These are phyloP conservation scores for Volvox carteri DNA, from an alignment of 163 green algal species.

Conservation along the genomic window DNA sequence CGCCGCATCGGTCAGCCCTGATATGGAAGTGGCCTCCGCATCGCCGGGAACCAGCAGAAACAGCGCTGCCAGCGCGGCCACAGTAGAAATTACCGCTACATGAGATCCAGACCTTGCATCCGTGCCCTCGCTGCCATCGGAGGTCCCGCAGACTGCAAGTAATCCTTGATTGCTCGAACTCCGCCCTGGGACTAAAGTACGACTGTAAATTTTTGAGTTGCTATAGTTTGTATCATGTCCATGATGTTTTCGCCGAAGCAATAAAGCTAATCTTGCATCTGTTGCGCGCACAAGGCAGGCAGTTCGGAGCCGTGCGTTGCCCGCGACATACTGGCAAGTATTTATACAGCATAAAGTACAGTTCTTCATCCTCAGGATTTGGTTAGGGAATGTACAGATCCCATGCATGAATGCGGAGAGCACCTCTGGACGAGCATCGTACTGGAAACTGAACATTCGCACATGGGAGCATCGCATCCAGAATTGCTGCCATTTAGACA, in stretches of 20 bases:
- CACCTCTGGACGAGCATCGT: background rate
- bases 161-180: background rate
- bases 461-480: too few species aligned
- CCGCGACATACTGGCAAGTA: background rate
- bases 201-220: background rate
- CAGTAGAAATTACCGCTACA: background rate
- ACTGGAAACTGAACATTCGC: too few species aligned
- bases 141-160: background rate
- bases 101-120: background rate
- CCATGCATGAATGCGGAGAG: too few species aligned
- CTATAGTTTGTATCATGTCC: background rate
- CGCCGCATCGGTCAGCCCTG: background rate
- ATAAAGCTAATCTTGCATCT: background rate
- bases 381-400: background rate
- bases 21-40: slow-evolving; percentile 19
- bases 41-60: background rate
- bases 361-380: background rate
- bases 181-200: background rate
- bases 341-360: background rate
- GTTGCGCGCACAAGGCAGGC: background rate
- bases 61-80: background rate
- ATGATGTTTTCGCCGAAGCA: background rate
- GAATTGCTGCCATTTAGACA: too few species aligned
- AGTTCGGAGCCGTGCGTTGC: background rate
- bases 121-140: background rate